phyloP scores from a whole-genome alignment of 768 basidiomycete species.

The Leccinum ochraceum region DNA sequence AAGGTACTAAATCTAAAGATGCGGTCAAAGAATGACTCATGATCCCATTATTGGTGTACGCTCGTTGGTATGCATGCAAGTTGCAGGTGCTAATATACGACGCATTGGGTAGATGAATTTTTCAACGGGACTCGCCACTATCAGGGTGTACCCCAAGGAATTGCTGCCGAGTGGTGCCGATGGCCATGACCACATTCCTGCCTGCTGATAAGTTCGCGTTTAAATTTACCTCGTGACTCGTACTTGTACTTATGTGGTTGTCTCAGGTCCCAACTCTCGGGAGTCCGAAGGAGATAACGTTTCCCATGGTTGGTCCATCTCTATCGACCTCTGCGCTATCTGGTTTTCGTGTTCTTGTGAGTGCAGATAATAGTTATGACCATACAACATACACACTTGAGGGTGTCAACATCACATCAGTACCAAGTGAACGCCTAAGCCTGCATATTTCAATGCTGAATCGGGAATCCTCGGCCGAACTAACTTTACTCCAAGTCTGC shows the following conservation, averaged over 20 bases:
- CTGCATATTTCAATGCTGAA: neutral
- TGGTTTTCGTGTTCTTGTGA: neutral
- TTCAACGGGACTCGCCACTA: neutral
- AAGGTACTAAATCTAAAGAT: neutral
- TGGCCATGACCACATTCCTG: neutral
- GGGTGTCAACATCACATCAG: neutral
- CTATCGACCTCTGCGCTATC: neutral
- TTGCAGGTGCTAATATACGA: neutral
- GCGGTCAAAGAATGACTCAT: neutral
- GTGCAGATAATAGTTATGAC: neutral
- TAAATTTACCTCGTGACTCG: slow-evolving; percentile 1
- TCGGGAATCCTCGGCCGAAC: slow-evolving; percentile 15
- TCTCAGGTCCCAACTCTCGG: neutral
- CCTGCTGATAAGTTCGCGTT: neutral
- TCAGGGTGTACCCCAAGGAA: neutral
- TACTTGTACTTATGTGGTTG: neutral
- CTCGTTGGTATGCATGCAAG: neutral
- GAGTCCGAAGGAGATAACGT: neutral
- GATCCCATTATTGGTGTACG: neutral
- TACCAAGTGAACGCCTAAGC: neutral
- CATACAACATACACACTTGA: neutral
- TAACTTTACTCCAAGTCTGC: neutral
- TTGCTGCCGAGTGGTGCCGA: neutral
- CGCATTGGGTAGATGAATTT: neutral
- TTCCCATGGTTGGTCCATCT: neutral